Percentiles rank a stretch among this genome's conserved stretches.
These are phyloP conservation scores for Alternaria postmessia DNA, from an alignment of 2,329 filamentous ascomycete species.

Conservation along the genomic window DNA sequence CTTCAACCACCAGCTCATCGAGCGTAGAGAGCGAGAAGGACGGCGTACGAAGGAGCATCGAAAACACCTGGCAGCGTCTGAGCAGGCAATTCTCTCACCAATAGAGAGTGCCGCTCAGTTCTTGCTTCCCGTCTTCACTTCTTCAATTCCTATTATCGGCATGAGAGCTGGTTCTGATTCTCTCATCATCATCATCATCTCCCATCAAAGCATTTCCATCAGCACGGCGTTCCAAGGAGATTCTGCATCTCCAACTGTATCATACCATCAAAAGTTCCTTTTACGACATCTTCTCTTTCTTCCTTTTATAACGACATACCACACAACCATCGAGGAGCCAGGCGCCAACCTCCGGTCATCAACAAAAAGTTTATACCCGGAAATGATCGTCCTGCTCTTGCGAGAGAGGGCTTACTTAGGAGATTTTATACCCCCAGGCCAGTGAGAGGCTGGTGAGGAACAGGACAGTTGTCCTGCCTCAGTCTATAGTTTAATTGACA, in stretches of 20 bases:
- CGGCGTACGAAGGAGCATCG: slow-evolving; percentile 44
- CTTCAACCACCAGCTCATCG: slow-evolving; percentile 27
- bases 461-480: not conserved
- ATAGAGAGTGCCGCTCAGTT: slow-evolving; percentile 14
- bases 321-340: slow-evolving; percentile 50
- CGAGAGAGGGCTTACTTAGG: slow-evolving; percentile 13
- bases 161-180: slow-evolving; percentile 53
- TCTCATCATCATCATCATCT: slow-evolving; percentile 31
- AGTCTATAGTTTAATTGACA: not conserved
- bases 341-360: slow-evolving; percentile 28
- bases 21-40: slow-evolving; percentile 40
- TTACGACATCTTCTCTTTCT: slow-evolving; percentile 8
- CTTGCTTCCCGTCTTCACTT: slow-evolving; percentile 7
- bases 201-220: slow-evolving; percentile 18
- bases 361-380: slow-evolving; percentile 22
- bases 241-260: slow-evolving; percentile 16
- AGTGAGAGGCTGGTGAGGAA: not conserved
- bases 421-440: not conserved
- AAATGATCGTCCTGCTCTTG: slow-evolving; percentile 17
- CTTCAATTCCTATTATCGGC: slow-evolving; percentile 5
- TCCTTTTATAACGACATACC: slow-evolving; percentile 1
- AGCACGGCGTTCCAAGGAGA: slow-evolving; percentile 19
- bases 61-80: slow-evolving; percentile 48
- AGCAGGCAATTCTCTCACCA: slow-evolving; percentile 45
- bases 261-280: slow-evolving; percentile 22